Percentiles rank a stretch among this genome's conserved stretches.
Conservation (phyloP, 2,329 filamentous ascomycete genomes). For the Curvularia verruculosa region DNA sequence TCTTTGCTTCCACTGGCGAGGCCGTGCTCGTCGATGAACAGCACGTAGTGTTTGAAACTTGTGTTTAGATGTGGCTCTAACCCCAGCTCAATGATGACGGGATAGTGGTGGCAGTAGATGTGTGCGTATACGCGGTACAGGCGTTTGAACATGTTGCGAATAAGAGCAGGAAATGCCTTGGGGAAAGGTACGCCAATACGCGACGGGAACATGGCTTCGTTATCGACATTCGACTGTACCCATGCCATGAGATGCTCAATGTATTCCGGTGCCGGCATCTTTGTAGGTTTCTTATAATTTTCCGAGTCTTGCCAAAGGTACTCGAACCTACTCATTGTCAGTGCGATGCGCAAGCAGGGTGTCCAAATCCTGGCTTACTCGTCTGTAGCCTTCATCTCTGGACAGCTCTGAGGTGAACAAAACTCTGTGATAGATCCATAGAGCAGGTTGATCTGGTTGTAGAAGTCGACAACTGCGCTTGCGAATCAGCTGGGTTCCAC, state of each 20-base stretch:
- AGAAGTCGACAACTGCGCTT: constrained; percentile 92
- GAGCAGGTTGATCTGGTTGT: constrained; percentile 99
- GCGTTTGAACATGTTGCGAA: constrained; percentile 99
- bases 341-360: not conserved
- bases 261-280: constrained; percentile 96
- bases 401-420: constrained; percentile 94
- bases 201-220: constrained; percentile 93
- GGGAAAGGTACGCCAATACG: constrained; percentile 95
- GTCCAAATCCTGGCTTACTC: constrained; percentile 63
- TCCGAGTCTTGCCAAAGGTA: constrained; percentile 98
- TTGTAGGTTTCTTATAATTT: constrained; percentile 92
- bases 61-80: constrained; percentile 98
- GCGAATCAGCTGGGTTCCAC: constrained; percentile 16
- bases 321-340: constrained; percentile 71
- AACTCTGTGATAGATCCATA: constrained; percentile 99
- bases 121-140: constrained; percentile 98
- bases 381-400: constrained; percentile 99
- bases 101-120: constrained; percentile 98
- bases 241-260: constrained; percentile 98
- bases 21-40: constrained; percentile 97
- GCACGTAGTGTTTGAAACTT: constrained; percentile 98
- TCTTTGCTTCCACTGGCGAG: constrained; percentile 87
- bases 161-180: constrained; percentile 85
- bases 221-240: constrained; percentile 95
- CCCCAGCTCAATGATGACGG: constrained; percentile 91